Evolutionary conservation across 176 grass and related monocot species (phyloP).

Genomic region (Thinopyrum elongatum): DNA sequence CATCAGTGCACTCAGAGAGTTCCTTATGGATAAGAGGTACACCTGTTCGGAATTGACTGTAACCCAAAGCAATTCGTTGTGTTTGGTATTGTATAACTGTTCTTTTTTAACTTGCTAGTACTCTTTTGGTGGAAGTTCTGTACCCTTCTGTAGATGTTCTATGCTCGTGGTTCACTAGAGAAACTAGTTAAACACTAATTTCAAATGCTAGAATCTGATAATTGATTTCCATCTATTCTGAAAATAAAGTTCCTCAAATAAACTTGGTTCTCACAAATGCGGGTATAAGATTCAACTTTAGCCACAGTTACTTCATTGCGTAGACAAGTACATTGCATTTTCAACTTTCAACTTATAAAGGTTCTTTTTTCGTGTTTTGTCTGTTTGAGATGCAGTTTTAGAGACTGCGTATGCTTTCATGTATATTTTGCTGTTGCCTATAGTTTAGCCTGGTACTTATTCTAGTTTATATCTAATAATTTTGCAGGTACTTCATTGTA

Average conservation of each 20-base stretch:
- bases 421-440: neutral
- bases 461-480: neutral
- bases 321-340: neutral
- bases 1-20: neutral
- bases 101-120: neutral
- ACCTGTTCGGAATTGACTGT: neutral
- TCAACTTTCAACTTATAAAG: neutral
- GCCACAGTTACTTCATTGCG: rapidly evolving
- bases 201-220: neutral
- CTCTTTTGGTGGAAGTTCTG: neutral
- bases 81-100: neutral
- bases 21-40: neutral
- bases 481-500: slow-evolving; percentile 9
- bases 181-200: neutral
- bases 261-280: neutral
- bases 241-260: neutral
- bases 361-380: neutral
- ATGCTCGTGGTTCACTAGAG: neutral
- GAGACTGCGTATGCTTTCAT: neutral
- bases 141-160: neutral
- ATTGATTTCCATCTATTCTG: neutral
- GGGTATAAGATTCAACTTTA: neutral
- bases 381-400: neutral
- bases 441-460: neutral
- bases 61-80: neutral